Conservation (phyloP, 768 basidiomycete species). For the Coprinopsis sp. region DNA sequence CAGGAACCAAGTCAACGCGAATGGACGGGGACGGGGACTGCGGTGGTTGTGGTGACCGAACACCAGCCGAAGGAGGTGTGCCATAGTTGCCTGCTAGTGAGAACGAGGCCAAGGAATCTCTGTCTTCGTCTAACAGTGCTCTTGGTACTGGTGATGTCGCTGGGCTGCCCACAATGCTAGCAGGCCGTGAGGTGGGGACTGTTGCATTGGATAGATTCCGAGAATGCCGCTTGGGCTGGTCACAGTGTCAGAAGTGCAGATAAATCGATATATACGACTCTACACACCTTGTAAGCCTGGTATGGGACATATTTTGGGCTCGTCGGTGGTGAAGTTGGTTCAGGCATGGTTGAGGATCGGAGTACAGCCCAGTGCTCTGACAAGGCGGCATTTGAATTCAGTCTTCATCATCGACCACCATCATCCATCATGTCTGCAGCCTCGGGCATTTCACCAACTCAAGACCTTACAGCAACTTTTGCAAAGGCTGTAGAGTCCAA, state of each 20-base stretch:
- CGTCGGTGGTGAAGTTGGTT: conserved; percentile 21
- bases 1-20: conserved; percentile 4
- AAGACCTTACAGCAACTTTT: conserved; percentile 53
- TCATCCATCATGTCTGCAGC: conserved; percentile 58
- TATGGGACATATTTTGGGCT: conserved; percentile 36
- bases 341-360: conserved; percentile 23
- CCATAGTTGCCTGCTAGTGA: conserved; percentile 1
- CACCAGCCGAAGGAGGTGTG: not conserved
- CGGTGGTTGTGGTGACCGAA: not conserved
- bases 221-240: conserved; percentile 46
- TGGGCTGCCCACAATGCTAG: conserved; percentile 20
- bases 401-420: conserved; percentile 7
- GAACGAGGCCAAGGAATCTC: conserved; percentile 5
- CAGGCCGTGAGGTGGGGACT: conserved; percentile 24
- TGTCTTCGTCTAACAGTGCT: conserved; percentile 13
- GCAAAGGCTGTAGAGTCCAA: conserved; percentile 49
- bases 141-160: conserved; percentile 20
- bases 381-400: not conserved
- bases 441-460: conserved; percentile 65
- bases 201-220: conserved; percentile 29
- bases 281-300: conserved; percentile 46
- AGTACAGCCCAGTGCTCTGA: not conserved
- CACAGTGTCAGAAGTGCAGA: conserved; percentile 8
- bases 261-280: conserved; percentile 4
- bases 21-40: conserved; percentile 1